Evolutionary conservation across 768 basidiomycete genomes (phyloP).

Genomic region (Mycena galopus): DNA sequence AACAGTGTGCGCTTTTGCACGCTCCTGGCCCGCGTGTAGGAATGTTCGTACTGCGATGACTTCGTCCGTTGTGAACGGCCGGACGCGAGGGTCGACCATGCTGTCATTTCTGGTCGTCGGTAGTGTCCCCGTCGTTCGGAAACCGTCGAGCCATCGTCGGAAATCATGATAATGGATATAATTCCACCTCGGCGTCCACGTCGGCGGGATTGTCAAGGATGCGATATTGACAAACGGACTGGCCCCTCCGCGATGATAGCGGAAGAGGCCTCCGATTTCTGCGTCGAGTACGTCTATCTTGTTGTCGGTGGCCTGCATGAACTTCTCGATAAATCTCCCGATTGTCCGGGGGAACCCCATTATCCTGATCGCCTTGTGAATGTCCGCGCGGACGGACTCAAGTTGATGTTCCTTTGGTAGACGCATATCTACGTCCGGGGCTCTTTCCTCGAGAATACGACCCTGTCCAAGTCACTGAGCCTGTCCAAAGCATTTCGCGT

Average conservation of each 20-base stretch:
- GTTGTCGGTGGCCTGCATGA: background rate
- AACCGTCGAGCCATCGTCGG: constrained; percentile 3
- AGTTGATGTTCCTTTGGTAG: no score
- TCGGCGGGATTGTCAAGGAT: background rate
- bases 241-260: background rate
- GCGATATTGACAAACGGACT: constrained; percentile 18
- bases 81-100: constrained; percentile 52
- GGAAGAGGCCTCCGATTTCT: background rate
- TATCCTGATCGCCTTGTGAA: background rate
- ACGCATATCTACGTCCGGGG: background rate
- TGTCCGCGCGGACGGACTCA: background rate
- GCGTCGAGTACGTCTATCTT: background rate
- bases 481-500: background rate
- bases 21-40: constrained; percentile 29
- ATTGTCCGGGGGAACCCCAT: background rate
- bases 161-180: background rate
- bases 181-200: background rate
- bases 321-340: background rate
- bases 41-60: constrained; percentile 42
- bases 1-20: constrained; percentile 10
- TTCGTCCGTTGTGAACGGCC: constrained; percentile 50
- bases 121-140: constrained; percentile 35
- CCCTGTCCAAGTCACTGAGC: constrained; percentile 17
- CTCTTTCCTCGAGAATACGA: constrained; percentile 26
- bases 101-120: constrained; percentile 29